phyloP scores from a whole-genome alignment of 495 filamentous ascomycete genomes.

The Neurospora sublineolata region DNA sequence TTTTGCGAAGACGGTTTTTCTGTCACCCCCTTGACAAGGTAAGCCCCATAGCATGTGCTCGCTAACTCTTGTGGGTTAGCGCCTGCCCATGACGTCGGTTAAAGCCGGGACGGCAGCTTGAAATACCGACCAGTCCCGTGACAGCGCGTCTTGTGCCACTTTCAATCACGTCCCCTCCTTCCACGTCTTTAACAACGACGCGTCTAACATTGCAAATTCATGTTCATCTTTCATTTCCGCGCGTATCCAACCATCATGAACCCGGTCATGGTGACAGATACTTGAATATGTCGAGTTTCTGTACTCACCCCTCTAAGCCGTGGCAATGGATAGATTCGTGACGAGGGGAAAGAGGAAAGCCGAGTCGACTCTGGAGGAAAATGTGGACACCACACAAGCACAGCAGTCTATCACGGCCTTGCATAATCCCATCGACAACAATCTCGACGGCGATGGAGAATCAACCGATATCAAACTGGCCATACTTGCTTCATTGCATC shows the following conservation, averaged over 20 bases:
- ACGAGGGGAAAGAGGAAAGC: constrained; percentile 32
- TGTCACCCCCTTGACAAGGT: too few species aligned
- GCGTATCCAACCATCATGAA: background rate
- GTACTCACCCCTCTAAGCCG: background rate
- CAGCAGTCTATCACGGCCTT: background rate
- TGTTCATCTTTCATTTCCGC: background rate
- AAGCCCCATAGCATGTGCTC: background rate
- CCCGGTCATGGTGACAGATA: background rate
- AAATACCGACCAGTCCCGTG: constrained; percentile 2
- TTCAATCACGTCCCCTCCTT: background rate
- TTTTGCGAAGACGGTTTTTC: too few species aligned
- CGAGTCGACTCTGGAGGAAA: constrained; percentile 1
- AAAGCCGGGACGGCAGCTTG: background rate
- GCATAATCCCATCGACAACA: background rate
- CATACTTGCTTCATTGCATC: constrained; percentile 65
- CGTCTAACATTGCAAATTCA: background rate
- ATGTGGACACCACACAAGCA: background rate
- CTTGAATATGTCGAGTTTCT: background rate
- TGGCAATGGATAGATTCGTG: constrained; percentile 35
- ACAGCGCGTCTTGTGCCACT: background rate
- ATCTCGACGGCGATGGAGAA: constrained; percentile 36
- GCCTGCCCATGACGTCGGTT: background rate
- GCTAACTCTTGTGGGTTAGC: background rate
- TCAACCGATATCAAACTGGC: constrained; percentile 86
- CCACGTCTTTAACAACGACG: background rate